Percentiles rank a stretch among this genome's conserved stretches.
Evolutionary conservation across 1,139 yeast species (phyloP).

Genomic region (Pichia sp.): DNA sequence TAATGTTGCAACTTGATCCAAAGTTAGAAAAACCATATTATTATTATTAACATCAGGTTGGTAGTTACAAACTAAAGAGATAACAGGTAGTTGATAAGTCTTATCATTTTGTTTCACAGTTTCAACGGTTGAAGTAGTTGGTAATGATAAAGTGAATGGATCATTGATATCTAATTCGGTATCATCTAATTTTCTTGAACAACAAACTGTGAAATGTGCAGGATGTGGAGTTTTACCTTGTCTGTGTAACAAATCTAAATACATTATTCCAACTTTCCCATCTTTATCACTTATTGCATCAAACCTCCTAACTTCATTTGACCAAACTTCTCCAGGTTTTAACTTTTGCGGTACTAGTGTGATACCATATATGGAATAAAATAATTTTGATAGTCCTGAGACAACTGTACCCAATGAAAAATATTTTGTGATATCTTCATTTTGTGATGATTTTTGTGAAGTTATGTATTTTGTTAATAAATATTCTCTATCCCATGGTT

Average conservation of each 20-base stretch:
- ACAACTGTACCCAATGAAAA: slow-evolving; percentile 85
- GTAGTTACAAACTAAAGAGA: slow-evolving; percentile 84
- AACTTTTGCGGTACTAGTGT: slow-evolving; percentile 51
- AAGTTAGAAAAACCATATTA: slow-evolving; percentile 45
- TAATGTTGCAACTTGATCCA: slow-evolving; percentile 82
- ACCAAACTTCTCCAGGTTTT: slow-evolving; percentile 80
- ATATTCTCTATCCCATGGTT: slow-evolving; percentile 93
- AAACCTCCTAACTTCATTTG: slow-evolving; percentile 75
- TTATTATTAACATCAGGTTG: slow-evolving; percentile 27
- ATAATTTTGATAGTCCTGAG: slow-evolving; percentile 71
- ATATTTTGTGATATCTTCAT: slow-evolving; percentile 47
- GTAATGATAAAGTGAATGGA: slow-evolving; percentile 25
- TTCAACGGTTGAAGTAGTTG: slow-evolving; percentile 30
- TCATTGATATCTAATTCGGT: slow-evolving; percentile 31
- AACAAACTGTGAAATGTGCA: slow-evolving; percentile 95
- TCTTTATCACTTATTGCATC: slow-evolving; percentile 60
- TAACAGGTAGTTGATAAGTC: slow-evolving; percentile 75
- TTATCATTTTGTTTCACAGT: slow-evolving; percentile 34
- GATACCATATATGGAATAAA: slow-evolving; percentile 68
- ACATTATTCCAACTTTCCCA: slow-evolving; percentile 55
- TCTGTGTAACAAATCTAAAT: slow-evolving; percentile 61
- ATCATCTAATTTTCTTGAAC: slow-evolving; percentile 69
- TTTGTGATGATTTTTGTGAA: slow-evolving; percentile 31
- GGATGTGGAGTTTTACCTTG: slow-evolving; percentile 64
- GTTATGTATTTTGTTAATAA: slow-evolving; percentile 34